A percentile compares a stretch with the other conserved stretches of the same genome.
phyloP scores from a whole-genome alignment of 352 stramenopile species.

The Pythium rhizo-oryzae region DNA sequence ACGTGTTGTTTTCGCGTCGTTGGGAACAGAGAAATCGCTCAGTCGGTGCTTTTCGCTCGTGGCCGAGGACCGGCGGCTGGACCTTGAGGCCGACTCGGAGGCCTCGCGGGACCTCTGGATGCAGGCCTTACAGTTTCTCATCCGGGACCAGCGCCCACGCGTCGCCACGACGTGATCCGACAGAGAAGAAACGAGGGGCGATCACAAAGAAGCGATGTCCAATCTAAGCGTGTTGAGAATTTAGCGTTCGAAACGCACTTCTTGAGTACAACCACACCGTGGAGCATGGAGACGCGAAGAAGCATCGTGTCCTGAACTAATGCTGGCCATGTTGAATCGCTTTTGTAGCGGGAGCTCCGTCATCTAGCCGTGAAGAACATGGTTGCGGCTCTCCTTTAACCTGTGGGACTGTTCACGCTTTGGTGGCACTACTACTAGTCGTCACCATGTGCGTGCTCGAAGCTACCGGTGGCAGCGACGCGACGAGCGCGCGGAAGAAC shows the following conservation, averaged over 20 bases:
- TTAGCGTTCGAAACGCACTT: no score
- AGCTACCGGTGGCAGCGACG: not conserved
- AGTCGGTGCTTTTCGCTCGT: conserved; percentile 68
- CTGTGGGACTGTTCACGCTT: no score
- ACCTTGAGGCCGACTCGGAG: conserved; percentile 76
- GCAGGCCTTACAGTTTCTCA: conserved; percentile 52
- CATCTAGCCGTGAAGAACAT: no score
- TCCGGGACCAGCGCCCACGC: conserved; percentile 13
- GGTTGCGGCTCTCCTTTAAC: no score
- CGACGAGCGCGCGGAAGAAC: not conserved
- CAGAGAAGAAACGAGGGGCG: no score
- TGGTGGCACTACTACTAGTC: no score
- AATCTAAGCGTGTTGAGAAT: not conserved
- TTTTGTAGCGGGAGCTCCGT: no score
- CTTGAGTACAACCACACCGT: no score
- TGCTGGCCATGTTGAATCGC: no score
- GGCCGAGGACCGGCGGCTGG: conserved; percentile 60
- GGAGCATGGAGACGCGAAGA: no score
- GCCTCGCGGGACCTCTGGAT: conserved; percentile 66
- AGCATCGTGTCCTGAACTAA: no score
- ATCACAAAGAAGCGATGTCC: not conserved
- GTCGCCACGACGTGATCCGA: not conserved
- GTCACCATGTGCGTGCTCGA: not conserved
- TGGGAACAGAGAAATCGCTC: conserved; percentile 60
- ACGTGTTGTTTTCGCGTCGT: conserved; percentile 3